Percentiles rank a stretch among this genome's conserved stretches.
Evolutionary conservation across 202 grass and related monocot genomes (phyloP).

Genomic region (Carex sylvatica): DNA sequence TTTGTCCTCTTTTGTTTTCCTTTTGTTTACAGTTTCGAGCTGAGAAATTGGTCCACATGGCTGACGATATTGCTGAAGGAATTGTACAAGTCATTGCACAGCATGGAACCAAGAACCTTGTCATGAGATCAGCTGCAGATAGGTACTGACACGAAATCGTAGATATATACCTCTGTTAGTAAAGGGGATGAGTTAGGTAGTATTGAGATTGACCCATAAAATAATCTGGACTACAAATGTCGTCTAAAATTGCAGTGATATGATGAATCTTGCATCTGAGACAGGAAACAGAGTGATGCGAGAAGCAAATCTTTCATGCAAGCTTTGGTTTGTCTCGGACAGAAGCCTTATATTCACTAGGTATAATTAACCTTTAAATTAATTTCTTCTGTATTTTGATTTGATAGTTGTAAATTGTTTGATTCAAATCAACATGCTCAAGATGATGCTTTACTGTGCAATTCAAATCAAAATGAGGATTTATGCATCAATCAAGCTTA

Average conservation of each 20-base stretch:
- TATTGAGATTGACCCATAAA: neutral
- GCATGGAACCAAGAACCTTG: constrained; percentile 48
- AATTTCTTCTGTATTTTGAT: neutral
- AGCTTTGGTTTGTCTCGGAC: constrained; percentile 79
- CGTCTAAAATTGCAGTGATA: constrained; percentile 48
- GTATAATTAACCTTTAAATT: constrained; percentile 33
- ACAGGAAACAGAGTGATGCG: constrained; percentile 48
- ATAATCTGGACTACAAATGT: constrained; percentile 23
- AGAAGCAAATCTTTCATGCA: constrained; percentile 63
- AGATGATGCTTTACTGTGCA: neutral
- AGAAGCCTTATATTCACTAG: constrained; percentile 55
- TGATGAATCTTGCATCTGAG: constrained; percentile 59
- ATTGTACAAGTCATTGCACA: constrained; percentile 47
- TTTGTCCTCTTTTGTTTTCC: neutral
- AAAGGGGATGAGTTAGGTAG: neutral
- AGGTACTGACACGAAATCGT: constrained; percentile 43
- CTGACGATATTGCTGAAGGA: constrained; percentile 51
- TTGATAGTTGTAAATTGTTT: neutral
- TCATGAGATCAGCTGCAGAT: constrained; percentile 80
- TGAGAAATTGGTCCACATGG: constrained; percentile 55
- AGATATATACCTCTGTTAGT: neutral
- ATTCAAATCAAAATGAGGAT: neutral
- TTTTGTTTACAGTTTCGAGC: constrained; percentile 46
- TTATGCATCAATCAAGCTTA: neutral
- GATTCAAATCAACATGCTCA: neutral